Base-by-base conservation (phyloP, 305 asterid species). In the Fraxinus platypoda region DNA sequence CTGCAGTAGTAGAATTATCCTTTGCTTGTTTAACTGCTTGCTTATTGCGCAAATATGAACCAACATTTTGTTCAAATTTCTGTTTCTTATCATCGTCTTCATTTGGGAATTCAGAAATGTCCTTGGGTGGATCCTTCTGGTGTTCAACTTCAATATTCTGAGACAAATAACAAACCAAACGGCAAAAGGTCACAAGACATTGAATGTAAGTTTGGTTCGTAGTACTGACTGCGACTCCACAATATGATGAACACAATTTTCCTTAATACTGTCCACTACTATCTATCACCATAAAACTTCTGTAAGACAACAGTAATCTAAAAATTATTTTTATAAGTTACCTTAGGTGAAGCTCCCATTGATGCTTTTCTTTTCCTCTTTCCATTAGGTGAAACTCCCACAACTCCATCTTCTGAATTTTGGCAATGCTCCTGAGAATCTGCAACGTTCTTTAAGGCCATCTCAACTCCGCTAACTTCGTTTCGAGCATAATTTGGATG, bases 351-450 rank as follows among this genome's bases (percentile, higher is more conserved):
- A 81, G 81, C 80, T 64, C 82, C 82, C 37, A 84, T 87, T 46
- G 89, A 82, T 59, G 82, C 88, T 84, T 85, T 89, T 80, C 94
- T 90, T 86, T 91, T 95, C 89, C 92, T 93, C 88, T 88, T 95
- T 38, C 91, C 94, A 88, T 87, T 83, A 23, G 91, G 90, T 57
- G 91, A 89, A 81, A 75, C 77, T 59, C 87, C 91, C 19, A 87
- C 87, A 54, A 70, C 80, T 75, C 88, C 87, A 64, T 87, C 87
- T 64, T 88, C 95, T 2, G 89, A 86, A 85, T 80, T 80, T 78
- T 74, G 93, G 79, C 87, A 78, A 64, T 84, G 86, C 12, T 88
- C 88, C 74, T 83, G 90, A 21, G 85, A 82, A 76, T 68, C 34
- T 66, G 71, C 9, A 28, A 52, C 34, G 41, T 73, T 31, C n/a